Conservation (phyloP, 768 basidiomycete genomes). For the Lactifluus echinatus region DNA sequence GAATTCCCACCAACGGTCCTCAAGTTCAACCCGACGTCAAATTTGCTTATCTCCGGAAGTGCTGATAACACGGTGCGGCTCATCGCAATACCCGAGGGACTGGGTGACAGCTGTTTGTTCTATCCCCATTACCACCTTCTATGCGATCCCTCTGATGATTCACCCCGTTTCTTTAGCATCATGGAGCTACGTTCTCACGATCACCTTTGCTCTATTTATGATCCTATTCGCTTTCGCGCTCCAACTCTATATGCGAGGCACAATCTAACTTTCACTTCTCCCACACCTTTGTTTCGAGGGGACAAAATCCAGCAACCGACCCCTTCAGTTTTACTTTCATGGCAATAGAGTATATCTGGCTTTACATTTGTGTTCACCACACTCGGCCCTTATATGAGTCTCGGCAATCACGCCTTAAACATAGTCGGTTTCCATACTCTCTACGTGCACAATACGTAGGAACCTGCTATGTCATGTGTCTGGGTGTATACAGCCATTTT, state of each 20-base stretch:
- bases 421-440: not conserved
- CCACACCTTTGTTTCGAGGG: not conserved
- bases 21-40: conserved; percentile 76
- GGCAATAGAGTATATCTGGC: not conserved
- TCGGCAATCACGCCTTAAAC: too few relatives aligned
- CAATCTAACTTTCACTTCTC: not conserved
- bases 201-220: conserved; percentile 36
- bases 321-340: too few relatives aligned
- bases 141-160: not conserved
- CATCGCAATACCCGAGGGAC: conserved; percentile 56
- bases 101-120: conserved; percentile 28
- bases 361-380: not conserved
- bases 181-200: conserved; percentile 27
- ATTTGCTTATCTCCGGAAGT: conserved; percentile 80
- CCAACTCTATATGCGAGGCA: conserved; percentile 26
- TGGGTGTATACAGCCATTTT: not conserved
- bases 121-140: not conserved
- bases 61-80: conserved; percentile 84
- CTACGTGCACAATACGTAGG: not conserved
- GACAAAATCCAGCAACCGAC: not conserved
- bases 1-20: conserved; percentile 90
- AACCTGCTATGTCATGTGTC: not conserved
- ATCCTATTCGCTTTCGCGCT: conserved; percentile 36
- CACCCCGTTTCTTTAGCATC: conserved; percentile 26
- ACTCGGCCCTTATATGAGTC: too few relatives aligned